Evolutionary conservation across 1,284 basidiomycete species (phyloP).

Genomic region (Xanthoconium separans): DNA sequence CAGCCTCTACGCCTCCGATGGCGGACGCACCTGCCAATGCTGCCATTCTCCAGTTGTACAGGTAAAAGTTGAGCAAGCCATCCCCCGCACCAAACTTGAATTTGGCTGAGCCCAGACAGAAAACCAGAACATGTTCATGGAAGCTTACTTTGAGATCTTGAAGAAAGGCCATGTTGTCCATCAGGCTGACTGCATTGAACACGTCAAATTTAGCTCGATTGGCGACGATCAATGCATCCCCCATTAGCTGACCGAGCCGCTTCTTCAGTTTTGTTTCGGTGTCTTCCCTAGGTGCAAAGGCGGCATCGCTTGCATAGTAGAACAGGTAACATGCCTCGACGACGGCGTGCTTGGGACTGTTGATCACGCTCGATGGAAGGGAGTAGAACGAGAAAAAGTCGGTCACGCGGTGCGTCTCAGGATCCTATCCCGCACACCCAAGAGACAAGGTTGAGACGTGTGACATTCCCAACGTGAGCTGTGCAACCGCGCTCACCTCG

Average conservation of each 20-base stretch:
- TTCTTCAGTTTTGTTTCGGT: slow-evolving; percentile 62
- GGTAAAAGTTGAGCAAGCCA: slow-evolving; percentile 86
- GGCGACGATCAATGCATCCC: slow-evolving; percentile 80
- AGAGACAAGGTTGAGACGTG: not conserved
- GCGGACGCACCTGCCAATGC: slow-evolving; percentile 67
- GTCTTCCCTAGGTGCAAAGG: slow-evolving; percentile 58
- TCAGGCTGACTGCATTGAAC: slow-evolving; percentile 91
- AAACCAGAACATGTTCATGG: slow-evolving; percentile 6
- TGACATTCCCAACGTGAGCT: not conserved
- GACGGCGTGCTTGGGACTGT: slow-evolving; percentile 56
- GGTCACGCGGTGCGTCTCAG: slow-evolving; percentile 79
- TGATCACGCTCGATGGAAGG: slow-evolving; percentile 89
- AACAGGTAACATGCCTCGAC: slow-evolving; percentile 92
- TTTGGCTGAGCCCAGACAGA: slow-evolving; percentile 5
- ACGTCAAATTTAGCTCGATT: slow-evolving; percentile 90
- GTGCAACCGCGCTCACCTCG: slow-evolving; percentile 58
- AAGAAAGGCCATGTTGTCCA: slow-evolving; percentile 90
- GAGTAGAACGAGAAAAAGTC: slow-evolving; percentile 98
- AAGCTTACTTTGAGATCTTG: slow-evolving; percentile 72
- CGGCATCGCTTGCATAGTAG: slow-evolving; percentile 80
- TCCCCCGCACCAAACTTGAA: slow-evolving; percentile 86
- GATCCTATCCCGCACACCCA: slow-evolving; percentile 56
- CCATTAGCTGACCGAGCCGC: slow-evolving; percentile 72
- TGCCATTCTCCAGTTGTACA: slow-evolving; percentile 92
- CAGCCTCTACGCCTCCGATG: slow-evolving; percentile 51